Percentiles rank a stretch among this genome's conserved stretches.
phyloP scores from a whole-genome alignment of 2,329 filamentous ascomycete genomes.

The Trichocomaceae sp. region DNA sequence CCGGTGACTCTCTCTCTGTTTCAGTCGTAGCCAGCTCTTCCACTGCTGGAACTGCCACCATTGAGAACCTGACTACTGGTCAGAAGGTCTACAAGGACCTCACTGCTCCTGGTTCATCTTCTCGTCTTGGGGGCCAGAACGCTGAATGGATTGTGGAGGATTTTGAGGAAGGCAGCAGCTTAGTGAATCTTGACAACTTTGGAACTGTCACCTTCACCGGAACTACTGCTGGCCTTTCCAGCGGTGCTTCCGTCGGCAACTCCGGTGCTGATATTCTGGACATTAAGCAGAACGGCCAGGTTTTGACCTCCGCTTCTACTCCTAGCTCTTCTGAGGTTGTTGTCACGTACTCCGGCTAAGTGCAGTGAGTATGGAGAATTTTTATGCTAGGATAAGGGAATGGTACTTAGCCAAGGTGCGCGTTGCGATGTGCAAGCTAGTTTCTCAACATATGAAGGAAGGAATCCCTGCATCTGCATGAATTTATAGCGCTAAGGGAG shows the following conservation, averaged over 20 bases:
- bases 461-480: neutral
- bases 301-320: slow-evolving; percentile 26
- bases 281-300: slow-evolving; percentile 38
- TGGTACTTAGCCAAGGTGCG: neutral
- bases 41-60: slow-evolving; percentile 40
- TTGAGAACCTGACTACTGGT: slow-evolving; percentile 50
- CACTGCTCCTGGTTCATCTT: slow-evolving; percentile 27
- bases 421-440: neutral
- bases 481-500: neutral
- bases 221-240: slow-evolving; percentile 22
- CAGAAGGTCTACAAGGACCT: slow-evolving; percentile 49
- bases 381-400: neutral
- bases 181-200: slow-evolving; percentile 45
- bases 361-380: neutral
- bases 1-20: slow-evolving; percentile 42
- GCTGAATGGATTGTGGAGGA: slow-evolving; percentile 61
- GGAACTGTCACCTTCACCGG: slow-evolving; percentile 38
- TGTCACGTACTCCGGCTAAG: slow-evolving; percentile 18
- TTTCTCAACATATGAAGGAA: neutral
- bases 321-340: slow-evolving; percentile 22
- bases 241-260: slow-evolving; percentile 23
- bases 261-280: slow-evolving; percentile 40
- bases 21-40: slow-evolving; percentile 37
- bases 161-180: slow-evolving; percentile 33
- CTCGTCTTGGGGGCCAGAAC: slow-evolving; percentile 48